phyloP scores from a whole-genome alignment of 1,284 basidiomycete genomes.

The Taiwanofungus camphoratus region DNA sequence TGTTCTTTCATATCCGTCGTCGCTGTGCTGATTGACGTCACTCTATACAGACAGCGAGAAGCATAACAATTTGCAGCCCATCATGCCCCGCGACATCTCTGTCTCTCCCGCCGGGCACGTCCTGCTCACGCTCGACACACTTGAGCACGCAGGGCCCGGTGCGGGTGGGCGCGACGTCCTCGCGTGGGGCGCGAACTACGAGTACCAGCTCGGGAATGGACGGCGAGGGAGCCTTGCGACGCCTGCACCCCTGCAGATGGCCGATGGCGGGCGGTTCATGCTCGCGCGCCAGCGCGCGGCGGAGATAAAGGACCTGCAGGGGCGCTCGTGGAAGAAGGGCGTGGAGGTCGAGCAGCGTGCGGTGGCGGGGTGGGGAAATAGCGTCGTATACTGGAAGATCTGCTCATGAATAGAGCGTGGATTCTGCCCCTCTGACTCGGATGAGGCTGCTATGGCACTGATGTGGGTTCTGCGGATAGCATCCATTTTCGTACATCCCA shows the following conservation, averaged over 20 bases:
- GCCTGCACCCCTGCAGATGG: conserved; percentile 52
- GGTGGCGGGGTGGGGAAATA: conserved; percentile 57
- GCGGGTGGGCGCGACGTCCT: conserved; percentile 56
- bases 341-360: conserved; percentile 69
- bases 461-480: too few relatives aligned
- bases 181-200: conserved; percentile 65
- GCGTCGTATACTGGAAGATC: conserved; percentile 73
- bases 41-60: conserved; percentile 58
- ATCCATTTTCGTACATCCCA: too few relatives aligned
- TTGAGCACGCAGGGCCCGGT: conserved; percentile 38
- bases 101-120: conserved; percentile 79
- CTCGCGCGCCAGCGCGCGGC: conserved; percentile 42
- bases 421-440: too few relatives aligned
- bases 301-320: conserved; percentile 59
- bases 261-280: conserved; percentile 53
- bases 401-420: too few relatives aligned
- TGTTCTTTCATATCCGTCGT: background rate
- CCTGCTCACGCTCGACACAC: conserved; percentile 70
- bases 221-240: conserved; percentile 70
- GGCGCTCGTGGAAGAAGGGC: conserved; percentile 59
- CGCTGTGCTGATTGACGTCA: background rate
- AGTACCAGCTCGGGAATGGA: conserved; percentile 83
- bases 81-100: conserved; percentile 65
- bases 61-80: conserved; percentile 54
- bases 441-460: too few relatives aligned